Conservation (phyloP, 2,329 filamentous ascomycete species). For the Ceratocystis colombiana region DNA sequence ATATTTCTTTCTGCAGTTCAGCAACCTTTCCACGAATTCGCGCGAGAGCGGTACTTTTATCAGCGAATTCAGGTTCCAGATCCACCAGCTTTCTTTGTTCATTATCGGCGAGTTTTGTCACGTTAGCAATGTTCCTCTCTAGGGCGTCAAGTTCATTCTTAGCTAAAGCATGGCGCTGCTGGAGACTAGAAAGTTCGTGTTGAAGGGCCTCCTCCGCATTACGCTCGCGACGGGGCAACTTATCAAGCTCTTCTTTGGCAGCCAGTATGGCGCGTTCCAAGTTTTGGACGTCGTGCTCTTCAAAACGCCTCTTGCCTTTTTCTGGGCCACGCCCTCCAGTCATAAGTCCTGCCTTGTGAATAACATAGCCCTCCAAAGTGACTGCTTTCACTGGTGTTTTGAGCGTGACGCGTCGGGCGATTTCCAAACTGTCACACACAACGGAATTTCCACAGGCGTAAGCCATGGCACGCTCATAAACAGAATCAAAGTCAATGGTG, state of each 20-base stretch:
- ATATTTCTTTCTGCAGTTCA: slow-evolving; percentile 53
- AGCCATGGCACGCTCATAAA: slow-evolving; percentile 81
- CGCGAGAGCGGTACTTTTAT: slow-evolving; percentile 60
- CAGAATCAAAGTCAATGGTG: slow-evolving; percentile 84
- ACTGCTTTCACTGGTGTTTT: slow-evolving; percentile 87
- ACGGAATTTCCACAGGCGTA: slow-evolving; percentile 93
- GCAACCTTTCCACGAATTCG: slow-evolving; percentile 43
- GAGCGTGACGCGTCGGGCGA: slow-evolving; percentile 78
- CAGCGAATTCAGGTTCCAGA: slow-evolving; percentile 64
- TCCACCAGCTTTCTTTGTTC: slow-evolving; percentile 64
- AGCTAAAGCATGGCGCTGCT: slow-evolving; percentile 61
- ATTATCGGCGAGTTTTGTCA: slow-evolving; percentile 69
- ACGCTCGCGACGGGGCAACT: slow-evolving; percentile 68
- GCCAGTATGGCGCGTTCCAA: slow-evolving; percentile 67
- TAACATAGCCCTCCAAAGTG: slow-evolving; percentile 87
- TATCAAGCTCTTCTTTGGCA: slow-evolving; percentile 64
- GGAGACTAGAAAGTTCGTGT: slow-evolving; percentile 67
- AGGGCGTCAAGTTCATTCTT: slow-evolving; percentile 68
- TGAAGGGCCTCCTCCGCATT: slow-evolving; percentile 71
- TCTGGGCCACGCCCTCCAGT: slow-evolving; percentile 81
- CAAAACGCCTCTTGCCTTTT: slow-evolving; percentile 72
- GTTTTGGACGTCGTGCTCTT: slow-evolving; percentile 80
- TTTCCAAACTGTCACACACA: slow-evolving; percentile 77
- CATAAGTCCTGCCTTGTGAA: slow-evolving; percentile 93
- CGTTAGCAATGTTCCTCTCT: slow-evolving; percentile 73